phyloP scores from a whole-genome alignment of 73 alveolate species.

The Paramecium bursaria region DNA sequence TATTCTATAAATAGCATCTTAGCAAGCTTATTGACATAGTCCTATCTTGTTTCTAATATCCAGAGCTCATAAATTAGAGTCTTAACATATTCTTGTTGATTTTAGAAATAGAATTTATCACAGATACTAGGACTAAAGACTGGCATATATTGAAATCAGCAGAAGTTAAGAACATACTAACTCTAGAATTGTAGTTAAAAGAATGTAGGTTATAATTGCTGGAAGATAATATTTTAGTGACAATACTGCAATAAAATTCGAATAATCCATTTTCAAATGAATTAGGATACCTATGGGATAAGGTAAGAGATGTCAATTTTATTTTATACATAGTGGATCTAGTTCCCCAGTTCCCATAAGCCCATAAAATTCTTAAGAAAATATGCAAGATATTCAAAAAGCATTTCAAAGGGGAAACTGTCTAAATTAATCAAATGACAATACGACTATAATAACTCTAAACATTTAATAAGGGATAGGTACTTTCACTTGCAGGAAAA shows the following conservation, averaged over 20 bases:
- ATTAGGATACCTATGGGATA: too few species aligned
- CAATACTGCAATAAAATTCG: too few species aligned
- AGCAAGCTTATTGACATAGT: neutral
- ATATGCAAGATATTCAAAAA: slow-evolving; percentile 51
- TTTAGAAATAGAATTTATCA: slow-evolving; percentile 39
- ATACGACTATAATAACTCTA: too few species aligned
- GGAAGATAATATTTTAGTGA: too few species aligned
- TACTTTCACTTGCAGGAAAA: too few species aligned
- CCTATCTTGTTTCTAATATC: neutral
- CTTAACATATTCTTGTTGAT: neutral
- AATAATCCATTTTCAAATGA: too few species aligned
- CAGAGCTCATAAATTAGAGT: neutral
- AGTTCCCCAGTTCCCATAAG: neutral
- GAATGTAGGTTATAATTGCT: too few species aligned
- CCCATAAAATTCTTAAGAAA: slow-evolving; percentile 23
- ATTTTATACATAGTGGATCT: neutral
- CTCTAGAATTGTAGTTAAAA: too few species aligned
- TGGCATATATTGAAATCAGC: slow-evolving; percentile 32
- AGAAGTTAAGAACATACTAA: slow-evolving; percentile 34
- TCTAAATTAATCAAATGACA: too few species aligned
- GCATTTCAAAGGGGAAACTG: slow-evolving; percentile 18
- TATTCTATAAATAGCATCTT: slow-evolving; percentile 30
- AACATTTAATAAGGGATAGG: too few species aligned
- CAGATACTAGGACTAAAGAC: slow-evolving; percentile 40
- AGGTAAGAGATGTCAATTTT: neutral